phyloP scores from a whole-genome alignment of 345 rosid species.

The Aquilaria sinensis region DNA sequence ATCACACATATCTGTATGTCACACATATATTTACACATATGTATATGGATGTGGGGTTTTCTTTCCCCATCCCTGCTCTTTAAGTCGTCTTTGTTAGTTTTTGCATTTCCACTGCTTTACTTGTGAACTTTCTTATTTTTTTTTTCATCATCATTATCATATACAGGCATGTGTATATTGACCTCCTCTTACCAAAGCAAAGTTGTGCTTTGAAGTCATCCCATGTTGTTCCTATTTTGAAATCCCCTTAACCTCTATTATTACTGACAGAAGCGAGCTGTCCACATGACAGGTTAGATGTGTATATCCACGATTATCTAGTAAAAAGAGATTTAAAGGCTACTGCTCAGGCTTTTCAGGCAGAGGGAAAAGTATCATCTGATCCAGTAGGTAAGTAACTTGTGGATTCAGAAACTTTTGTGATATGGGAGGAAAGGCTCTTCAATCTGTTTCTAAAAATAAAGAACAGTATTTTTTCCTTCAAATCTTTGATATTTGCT shows the following conservation, averaged over 20 bases:
- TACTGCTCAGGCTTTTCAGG: constrained; percentile 48
- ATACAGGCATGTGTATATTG: background rate
- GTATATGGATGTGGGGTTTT: too few relatives aligned
- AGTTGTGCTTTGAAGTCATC: background rate
- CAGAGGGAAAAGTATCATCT: constrained; percentile 42
- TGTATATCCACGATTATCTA: constrained; percentile 59
- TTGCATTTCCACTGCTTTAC: background rate
- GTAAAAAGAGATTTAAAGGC: constrained; percentile 47
- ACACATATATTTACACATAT: too few relatives aligned
- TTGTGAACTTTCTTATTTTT: background rate
- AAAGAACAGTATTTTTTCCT: too few relatives aligned
- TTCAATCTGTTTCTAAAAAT: too few relatives aligned
- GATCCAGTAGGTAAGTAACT: constrained; percentile 48
- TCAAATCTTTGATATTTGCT: too few relatives aligned
- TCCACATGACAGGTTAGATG: constrained; percentile 48
- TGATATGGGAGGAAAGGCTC: background rate
- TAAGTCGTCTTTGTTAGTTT: too few relatives aligned
- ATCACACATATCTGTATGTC: too few relatives aligned
- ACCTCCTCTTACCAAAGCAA: background rate
- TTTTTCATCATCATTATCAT: background rate
- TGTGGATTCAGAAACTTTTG: background rate
- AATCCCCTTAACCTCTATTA: too few relatives aligned
- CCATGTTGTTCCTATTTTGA: background rate
- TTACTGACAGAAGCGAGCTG: too few relatives aligned
- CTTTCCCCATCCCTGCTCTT: too few relatives aligned